Evolutionary conservation across 352 stramenopile genomes (phyloP), one percentile per base, ranked within the genome.

Genomic region (Thalassiosira allenii): DNA sequence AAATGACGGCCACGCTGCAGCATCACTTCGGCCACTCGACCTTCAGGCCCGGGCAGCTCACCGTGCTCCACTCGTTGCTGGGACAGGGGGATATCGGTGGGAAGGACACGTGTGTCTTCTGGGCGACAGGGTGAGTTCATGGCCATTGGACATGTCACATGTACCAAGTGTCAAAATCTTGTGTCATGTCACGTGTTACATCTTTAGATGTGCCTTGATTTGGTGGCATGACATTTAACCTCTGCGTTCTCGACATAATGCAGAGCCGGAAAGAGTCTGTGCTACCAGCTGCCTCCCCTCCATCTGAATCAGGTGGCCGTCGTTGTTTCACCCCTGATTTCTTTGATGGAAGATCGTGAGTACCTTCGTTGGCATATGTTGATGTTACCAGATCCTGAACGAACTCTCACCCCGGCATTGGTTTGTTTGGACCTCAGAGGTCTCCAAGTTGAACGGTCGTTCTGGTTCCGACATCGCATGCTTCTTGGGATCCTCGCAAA

Each of bases 301-400:
- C 68, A 85, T 61, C 76, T 79, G 22, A 63, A 74, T 61, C 33
- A 79, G 58, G 62, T 90, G 2, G 72, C 72, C 0, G 56, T 94
- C 32, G 87, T 93, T 0, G 33, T 93, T 25, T 89, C 75, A 51
- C 88, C 88, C 0, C 59, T 94, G 17, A 85, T 94, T 67, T 88
- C 82, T 5, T 66, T 95, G 20, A 95, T 95, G 86, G 52, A 90
- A 67, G 89, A 94, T 86, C 88, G n/a, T n/a, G n/a, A n/a, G n/a
- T n/a, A n/a, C n/a, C n/a, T n/a, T n/a, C n/a, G n/a, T n/a, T n/a
- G n/a, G n/a, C n/a, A n/a, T n/a, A n/a, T n/a, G n/a, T n/a, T n/a
- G n/a, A n/a, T n/a, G n/a, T n/a, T n/a, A n/a, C n/a, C n/a, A n/a
- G n/a, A n/a, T n/a, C n/a, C n/a, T n/a, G n/a, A n/a, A n/a, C n/a